Evolutionary conservation across 2,329 filamentous ascomycete species (phyloP).

Genomic region (Trichoderma cornu-damae): DNA sequence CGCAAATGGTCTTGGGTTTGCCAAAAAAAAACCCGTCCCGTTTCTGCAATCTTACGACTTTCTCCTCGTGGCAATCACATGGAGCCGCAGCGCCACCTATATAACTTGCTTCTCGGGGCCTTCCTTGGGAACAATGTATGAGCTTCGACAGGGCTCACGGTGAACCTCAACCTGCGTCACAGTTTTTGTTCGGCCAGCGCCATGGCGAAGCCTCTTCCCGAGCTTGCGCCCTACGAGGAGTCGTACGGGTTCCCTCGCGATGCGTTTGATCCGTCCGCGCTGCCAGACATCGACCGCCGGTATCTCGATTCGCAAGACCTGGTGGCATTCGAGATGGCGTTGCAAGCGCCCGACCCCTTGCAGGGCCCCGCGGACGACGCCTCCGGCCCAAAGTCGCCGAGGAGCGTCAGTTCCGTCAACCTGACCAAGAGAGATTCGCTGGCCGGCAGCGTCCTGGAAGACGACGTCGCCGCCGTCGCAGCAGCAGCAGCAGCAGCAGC

Average conservation of each 20-base stretch:
- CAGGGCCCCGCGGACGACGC: slow-evolving; percentile 55
- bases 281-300: slow-evolving; percentile 76
- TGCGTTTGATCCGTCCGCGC: slow-evolving; percentile 60
- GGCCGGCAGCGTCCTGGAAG: slow-evolving; percentile 27
- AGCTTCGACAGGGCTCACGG: background rate
- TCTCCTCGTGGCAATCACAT: background rate
- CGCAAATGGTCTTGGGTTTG: background rate
- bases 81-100: background rate
- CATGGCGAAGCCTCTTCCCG: slow-evolving; percentile 8
- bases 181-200: background rate
- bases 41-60: slow-evolving; percentile 9
- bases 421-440: slow-evolving; percentile 41
- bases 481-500: slow-evolving; percentile 38
- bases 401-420: slow-evolving; percentile 38
- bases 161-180: background rate
- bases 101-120: background rate
- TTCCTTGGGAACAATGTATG: background rate
- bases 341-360: slow-evolving; percentile 73
- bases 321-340: slow-evolving; percentile 70
- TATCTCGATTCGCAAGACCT: slow-evolving; percentile 72
- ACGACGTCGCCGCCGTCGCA: slow-evolving; percentile 35
- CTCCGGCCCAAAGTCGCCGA: slow-evolving; percentile 39
- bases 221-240: slow-evolving; percentile 18
- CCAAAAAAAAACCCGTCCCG: too few species aligned
- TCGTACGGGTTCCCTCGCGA: slow-evolving; percentile 55